Evolutionary conservation across 148 eudicot genomes (phyloP), one percentile per base, ranked within the genome.

Genomic region (Rhododendron ovatum): DNA sequence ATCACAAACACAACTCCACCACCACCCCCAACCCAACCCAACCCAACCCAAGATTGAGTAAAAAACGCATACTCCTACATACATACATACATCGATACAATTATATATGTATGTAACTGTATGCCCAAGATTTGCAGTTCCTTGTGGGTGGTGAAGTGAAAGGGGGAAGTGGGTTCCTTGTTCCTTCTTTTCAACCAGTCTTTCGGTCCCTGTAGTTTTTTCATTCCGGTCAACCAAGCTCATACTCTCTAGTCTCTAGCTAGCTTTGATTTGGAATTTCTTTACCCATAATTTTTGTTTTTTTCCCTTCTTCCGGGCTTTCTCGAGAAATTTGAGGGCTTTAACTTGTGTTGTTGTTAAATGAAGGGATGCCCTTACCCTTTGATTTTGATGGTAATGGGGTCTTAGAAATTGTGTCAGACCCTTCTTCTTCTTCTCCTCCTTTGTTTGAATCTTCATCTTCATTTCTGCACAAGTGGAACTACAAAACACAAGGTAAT

Each of bases 321-420:
- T 33, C 45, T 81, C 7, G 69, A 24, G 47, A 55, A 55, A 28
- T 30, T 55, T 35, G 51, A 22, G 74, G 73, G 28, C 61, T 35
- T 82, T 69, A 69, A 43, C 20, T 81, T 15, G 5, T 57, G 7
- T 48, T 26, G 20, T 80, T 85, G 63, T 50, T 85, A 37, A 51
- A 22, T 90, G 88, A 90, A 88, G 89, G 88, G 65, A 91, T 92
- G 93, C 95, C 95, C 92, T 93, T 92, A 84, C 91, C 94, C 94
- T 93, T 86, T 93, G 94, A 93, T 85, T 90, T 91, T 88, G 90
- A 92, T 89, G 91, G 91, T 78, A 93, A 91, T 89, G 92, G 92
- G 82, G 88, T 87, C 76, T 78, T 85, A 59, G 87, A 83, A 86
- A 24, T 85, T 53, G 73, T 85, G 37, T 30, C 89, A 75, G 88